phyloP scores from a whole-genome alignment of 495 filamentous ascomycete genomes.

The Hypoxylon cercidicola region DNA sequence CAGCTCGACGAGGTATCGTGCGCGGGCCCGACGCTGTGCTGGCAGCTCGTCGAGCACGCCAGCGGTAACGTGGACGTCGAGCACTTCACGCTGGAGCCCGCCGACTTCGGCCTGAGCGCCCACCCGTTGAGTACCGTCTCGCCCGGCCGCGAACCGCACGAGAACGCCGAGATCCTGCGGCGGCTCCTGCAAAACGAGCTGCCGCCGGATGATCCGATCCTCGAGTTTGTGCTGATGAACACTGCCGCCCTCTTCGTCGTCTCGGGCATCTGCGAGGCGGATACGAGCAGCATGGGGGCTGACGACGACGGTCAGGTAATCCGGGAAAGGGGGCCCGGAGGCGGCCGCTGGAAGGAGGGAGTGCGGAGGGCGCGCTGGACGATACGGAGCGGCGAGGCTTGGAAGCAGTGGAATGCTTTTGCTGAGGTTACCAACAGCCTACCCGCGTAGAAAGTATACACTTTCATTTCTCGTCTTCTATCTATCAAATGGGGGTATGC shows the following conservation, averaged over 20 bases:
- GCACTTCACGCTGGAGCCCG: slow-evolving; percentile 77
- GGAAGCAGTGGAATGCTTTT: slow-evolving; percentile 76
- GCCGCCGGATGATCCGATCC: slow-evolving; percentile 78
- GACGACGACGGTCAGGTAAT: slow-evolving; percentile 76
- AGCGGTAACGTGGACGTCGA: slow-evolving; percentile 68
- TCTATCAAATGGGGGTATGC: background rate
- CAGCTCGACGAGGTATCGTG: slow-evolving; percentile 95
- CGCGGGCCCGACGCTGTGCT: slow-evolving; percentile 86
- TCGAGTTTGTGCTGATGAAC: slow-evolving; percentile 95
- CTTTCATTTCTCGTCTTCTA: background rate
- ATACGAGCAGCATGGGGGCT: slow-evolving; percentile 75
- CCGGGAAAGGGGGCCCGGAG: slow-evolving; percentile 80
- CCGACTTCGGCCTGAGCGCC: slow-evolving; percentile 82
- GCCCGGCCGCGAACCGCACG: slow-evolving; percentile 82
- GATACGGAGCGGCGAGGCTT: slow-evolving; percentile 81
- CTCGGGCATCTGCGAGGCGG: slow-evolving; percentile 85
- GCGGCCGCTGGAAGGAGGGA: slow-evolving; percentile 92
- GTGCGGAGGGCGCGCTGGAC: slow-evolving; percentile 85
- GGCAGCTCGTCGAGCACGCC: slow-evolving; percentile 72
- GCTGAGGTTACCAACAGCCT: slow-evolving; percentile 65
- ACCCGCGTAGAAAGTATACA: slow-evolving; percentile 24
- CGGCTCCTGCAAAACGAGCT: slow-evolving; percentile 78
- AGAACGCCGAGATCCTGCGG: slow-evolving; percentile 87
- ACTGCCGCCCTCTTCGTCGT: slow-evolving; percentile 87
- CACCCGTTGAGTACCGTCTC: slow-evolving; percentile 81